These are phyloP conservation scores for Bipolaris sorokiniana DNA, from an alignment of 2,329 filamentous ascomycete genomes.

Conservation along the genomic window DNA sequence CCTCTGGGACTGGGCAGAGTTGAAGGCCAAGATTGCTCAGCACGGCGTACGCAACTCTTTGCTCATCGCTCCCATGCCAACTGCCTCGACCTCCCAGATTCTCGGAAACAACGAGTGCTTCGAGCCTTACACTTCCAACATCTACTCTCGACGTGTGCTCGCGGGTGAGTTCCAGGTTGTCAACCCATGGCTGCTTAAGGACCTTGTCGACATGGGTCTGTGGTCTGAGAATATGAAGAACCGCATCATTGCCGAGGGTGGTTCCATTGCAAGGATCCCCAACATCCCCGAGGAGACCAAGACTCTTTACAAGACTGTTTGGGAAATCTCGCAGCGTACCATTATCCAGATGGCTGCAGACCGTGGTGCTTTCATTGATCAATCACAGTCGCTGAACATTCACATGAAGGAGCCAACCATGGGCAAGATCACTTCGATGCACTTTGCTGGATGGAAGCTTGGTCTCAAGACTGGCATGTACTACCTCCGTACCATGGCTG, in stretches of 20 bases:
- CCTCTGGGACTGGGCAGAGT: conserved; percentile 91
- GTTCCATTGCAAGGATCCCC: conserved; percentile 94
- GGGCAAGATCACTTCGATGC: conserved; percentile 99
- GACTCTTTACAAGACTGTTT: conserved; percentile 98
- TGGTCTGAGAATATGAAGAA: conserved; percentile 99
- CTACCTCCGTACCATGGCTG: conserved; percentile 97
- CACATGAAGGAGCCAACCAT: conserved; percentile 99
- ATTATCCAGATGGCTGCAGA: conserved; percentile 98
- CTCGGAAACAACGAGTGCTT: conserved; percentile 99
- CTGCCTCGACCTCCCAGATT: conserved; percentile 95
- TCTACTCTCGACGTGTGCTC: conserved; percentile 97
- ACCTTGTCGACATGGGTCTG: conserved; percentile 94
- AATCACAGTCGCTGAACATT: conserved; percentile 98
- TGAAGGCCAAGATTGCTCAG: conserved; percentile 91
- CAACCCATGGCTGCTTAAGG: conserved; percentile 98
- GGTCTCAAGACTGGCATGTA: conserved; percentile 99
- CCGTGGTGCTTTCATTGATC: conserved; percentile 97
- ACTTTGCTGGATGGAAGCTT: conserved; percentile 98
- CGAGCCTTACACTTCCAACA: conserved; percentile 99
- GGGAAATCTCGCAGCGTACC: conserved; percentile 96
- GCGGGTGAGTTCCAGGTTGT: conserved; percentile 99
- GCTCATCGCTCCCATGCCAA: conserved; percentile 96
- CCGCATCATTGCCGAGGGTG: conserved; percentile 96
- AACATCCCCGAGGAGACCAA: conserved; percentile 97
- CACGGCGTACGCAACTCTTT: conserved; percentile 95